Conservation (phyloP, 2,329 filamentous ascomycete genomes). For the Talaromyces islandicus region DNA sequence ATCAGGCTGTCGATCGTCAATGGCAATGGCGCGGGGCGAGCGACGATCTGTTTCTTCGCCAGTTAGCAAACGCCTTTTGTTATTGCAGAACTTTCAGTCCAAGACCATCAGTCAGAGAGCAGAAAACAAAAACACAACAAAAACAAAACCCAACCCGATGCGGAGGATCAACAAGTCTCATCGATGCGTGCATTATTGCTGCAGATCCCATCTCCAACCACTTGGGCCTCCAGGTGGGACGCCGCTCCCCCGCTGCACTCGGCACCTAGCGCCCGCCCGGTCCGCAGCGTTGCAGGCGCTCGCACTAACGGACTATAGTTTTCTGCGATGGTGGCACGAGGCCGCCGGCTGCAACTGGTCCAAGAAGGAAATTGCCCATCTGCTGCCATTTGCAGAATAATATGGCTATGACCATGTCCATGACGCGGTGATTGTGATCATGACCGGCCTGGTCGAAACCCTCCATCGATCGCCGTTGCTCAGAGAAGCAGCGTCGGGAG, state of each 20-base stretch:
- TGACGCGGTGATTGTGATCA: background rate
- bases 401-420: background rate
- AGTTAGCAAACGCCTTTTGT: background rate
- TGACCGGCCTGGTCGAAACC: background rate
- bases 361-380: background rate
- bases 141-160: background rate
- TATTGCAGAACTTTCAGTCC: background rate
- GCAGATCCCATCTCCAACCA: background rate
- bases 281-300: background rate
- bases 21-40: background rate
- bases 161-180: background rate
- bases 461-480: background rate
- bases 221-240: background rate
- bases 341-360: background rate
- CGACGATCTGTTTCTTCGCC: background rate
- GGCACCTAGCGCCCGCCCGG: background rate
- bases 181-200: background rate
- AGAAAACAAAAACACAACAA: background rate
- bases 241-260: background rate
- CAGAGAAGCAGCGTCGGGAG: background rate
- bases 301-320: background rate
- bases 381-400: background rate
- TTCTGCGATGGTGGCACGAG: background rate
- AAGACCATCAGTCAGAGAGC: background rate
- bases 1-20: slow-evolving; percentile 4